phyloP scores from a whole-genome alignment of 306 rosid genomes.

The Vigna unguiculata region DNA sequence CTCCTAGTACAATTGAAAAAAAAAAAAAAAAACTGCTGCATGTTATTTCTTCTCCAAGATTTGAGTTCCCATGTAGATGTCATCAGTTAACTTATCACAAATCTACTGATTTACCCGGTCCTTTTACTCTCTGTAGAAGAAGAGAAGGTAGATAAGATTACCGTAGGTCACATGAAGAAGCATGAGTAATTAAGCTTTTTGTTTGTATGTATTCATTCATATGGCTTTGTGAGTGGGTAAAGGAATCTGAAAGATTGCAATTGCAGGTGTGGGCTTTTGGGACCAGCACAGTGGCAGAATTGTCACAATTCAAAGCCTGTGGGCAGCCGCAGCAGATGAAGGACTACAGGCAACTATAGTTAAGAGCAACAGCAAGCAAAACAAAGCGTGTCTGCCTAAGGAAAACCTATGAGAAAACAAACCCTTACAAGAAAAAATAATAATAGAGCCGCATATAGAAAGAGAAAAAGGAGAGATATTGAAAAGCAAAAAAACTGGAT shows the following conservation, averaged over 20 bases:
- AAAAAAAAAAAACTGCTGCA: not conserved
- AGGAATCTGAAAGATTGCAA: conserved; percentile 56
- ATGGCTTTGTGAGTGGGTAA: conserved; percentile 49
- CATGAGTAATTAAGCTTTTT: conserved; percentile 29
- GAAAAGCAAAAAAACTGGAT: conserved; percentile 46
- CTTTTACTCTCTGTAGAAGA: conserved; percentile 27
- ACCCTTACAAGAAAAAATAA: conserved; percentile 21
- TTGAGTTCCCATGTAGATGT: conserved; percentile 22
- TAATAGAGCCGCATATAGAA: not conserved
- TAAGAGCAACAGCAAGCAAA: conserved; percentile 26
- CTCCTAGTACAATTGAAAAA: conserved; percentile 32
- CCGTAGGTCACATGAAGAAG: conserved; percentile 29
- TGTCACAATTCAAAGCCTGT: conserved; percentile 42
- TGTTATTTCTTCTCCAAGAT: conserved; percentile 18
- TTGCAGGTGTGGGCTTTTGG: conserved; percentile 56
- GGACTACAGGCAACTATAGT: conserved; percentile 36
- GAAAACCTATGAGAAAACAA: conserved; percentile 29
- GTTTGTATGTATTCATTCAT: conserved; percentile 26
- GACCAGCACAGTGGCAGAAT: conserved; percentile 54
- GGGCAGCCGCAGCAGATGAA: conserved; percentile 50
- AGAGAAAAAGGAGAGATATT: not conserved
- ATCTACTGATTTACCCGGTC: conserved; percentile 35
- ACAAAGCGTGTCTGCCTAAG: conserved; percentile 7
- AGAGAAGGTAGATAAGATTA: conserved; percentile 11
- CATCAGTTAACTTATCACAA: not conserved